Evolutionary conservation across 495 filamentous ascomycete genomes (phyloP).

Genomic region (Daldinia caldariorum): DNA sequence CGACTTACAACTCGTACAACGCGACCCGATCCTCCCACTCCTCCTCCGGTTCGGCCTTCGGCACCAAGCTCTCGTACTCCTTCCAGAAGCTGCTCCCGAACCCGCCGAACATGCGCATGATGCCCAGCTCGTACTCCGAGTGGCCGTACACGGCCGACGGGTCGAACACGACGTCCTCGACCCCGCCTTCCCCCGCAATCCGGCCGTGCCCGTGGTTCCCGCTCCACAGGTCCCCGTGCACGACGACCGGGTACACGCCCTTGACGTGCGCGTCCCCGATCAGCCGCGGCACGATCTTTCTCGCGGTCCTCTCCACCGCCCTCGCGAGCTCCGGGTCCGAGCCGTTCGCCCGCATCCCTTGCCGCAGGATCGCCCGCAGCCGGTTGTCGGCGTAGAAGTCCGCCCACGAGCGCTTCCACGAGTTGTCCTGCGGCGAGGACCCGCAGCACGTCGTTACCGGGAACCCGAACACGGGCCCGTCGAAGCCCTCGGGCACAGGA

Average conservation of each 20-base stretch:
- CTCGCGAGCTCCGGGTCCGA: slow-evolving; percentile 63
- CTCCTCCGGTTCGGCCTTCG: slow-evolving; percentile 80
- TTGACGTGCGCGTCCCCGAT: slow-evolving; percentile 73
- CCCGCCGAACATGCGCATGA: slow-evolving; percentile 96
- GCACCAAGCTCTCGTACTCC: slow-evolving; percentile 77
- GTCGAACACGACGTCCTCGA: slow-evolving; percentile 87
- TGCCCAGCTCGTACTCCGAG: slow-evolving; percentile 88
- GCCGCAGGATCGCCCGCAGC: slow-evolving; percentile 68
- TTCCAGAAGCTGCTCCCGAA: slow-evolving; percentile 76
- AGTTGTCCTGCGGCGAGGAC: slow-evolving; percentile 81
- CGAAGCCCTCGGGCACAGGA: slow-evolving; percentile 67
- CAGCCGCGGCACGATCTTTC: slow-evolving; percentile 73
- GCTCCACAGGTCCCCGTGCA: slow-evolving; percentile 93
- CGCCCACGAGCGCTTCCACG: slow-evolving; percentile 73
- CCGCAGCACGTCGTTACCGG: slow-evolving; percentile 86
- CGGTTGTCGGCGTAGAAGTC: slow-evolving; percentile 84
- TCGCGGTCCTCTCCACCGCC: slow-evolving; percentile 68
- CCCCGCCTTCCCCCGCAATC: slow-evolving; percentile 65
- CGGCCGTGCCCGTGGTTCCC: slow-evolving; percentile 79
- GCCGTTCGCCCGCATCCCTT: slow-evolving; percentile 69
- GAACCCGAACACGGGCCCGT: slow-evolving; percentile 77
- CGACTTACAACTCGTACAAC: slow-evolving; percentile 82
- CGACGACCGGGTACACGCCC: slow-evolving; percentile 72
- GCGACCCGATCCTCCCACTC: slow-evolving; percentile 85
- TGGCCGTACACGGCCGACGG: slow-evolving; percentile 83